phyloP scores from a whole-genome alignment of 2,329 filamentous ascomycete genomes.

The Penicillium thymicola region DNA sequence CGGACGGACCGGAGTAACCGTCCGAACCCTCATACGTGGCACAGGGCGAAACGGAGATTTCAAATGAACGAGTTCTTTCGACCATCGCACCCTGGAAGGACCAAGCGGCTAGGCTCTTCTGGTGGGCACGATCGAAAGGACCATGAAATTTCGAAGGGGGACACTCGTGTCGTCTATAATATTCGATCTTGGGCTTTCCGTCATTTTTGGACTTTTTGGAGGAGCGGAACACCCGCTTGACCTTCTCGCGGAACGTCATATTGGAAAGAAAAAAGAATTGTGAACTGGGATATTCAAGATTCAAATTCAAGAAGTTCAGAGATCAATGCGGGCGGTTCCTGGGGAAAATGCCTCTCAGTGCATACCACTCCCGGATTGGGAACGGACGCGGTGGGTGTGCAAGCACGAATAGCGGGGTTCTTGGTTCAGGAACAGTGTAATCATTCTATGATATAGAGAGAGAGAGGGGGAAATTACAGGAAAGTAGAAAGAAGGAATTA shows the following conservation, averaged over 20 bases:
- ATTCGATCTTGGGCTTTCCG: conserved; percentile 43
- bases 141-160: conserved; percentile 50
- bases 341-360: conserved; percentile 25
- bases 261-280: conserved; percentile 10
- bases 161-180: conserved; percentile 48
- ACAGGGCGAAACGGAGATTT: conserved; percentile 40
- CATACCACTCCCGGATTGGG: conserved; percentile 30
- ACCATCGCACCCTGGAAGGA: conserved; percentile 39
- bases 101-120: conserved; percentile 44
- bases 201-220: conserved; percentile 15
- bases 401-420: conserved; percentile 30
- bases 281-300: conserved; percentile 6
- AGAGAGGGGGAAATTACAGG: not conserved
- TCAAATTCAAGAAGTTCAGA: conserved; percentile 2
- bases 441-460: conserved; percentile 25
- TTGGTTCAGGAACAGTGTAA: conserved; percentile 17
- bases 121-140: conserved; percentile 46
- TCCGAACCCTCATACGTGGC: conserved; percentile 23
- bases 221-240: conserved; percentile 38
- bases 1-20: conserved; percentile 18
- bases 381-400: conserved; percentile 31
- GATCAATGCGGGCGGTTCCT: conserved; percentile 15
- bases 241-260: conserved; percentile 41
- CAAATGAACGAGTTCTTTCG: conserved; percentile 35
- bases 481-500: not conserved